Percentiles rank a stretch among this genome's conserved stretches.
phyloP scores from a whole-genome alignment of 768 basidiomycete species.

The Tylopilus intermedius region DNA sequence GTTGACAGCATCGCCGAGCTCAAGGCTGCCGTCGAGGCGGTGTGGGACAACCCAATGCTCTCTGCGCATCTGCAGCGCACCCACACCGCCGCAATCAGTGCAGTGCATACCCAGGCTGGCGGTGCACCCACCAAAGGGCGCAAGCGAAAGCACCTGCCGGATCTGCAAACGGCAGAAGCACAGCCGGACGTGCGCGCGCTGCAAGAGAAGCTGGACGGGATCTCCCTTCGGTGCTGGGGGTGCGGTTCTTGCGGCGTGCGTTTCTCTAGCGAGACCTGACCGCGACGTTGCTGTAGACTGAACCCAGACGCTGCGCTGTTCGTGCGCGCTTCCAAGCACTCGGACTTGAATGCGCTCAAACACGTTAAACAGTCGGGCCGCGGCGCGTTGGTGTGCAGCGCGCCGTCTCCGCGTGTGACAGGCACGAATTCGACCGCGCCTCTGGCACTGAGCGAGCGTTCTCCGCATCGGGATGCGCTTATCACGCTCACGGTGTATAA shows the following conservation, averaged over 20 bases:
- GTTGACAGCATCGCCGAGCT: conserved; percentile 51
- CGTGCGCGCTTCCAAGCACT: conserved; percentile 57
- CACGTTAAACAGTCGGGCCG: conserved; percentile 24
- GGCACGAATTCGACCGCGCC: background rate
- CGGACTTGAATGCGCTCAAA: conserved; percentile 59
- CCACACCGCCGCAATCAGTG: conserved; percentile 45
- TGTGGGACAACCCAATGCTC: conserved; percentile 52
- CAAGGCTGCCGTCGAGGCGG: conserved; percentile 36
- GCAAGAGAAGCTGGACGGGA: conserved; percentile 46
- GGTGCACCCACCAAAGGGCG: conserved; percentile 22
- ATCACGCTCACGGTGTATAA: conserved; percentile 59
- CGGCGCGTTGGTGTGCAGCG: conserved; percentile 27
- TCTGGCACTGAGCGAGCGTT: background rate
- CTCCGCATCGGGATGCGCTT: conserved; percentile 37
- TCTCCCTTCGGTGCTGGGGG: conserved; percentile 59
- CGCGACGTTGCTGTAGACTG: conserved; percentile 35
- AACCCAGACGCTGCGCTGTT: conserved; percentile 52
- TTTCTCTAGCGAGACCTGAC: background rate
- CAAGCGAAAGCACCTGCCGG: conserved; percentile 34
- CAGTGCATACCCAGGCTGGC: conserved; percentile 34
- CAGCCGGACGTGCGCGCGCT: conserved; percentile 44
- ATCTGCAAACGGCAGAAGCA: conserved; percentile 25
- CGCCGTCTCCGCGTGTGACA: background rate
- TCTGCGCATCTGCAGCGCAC: conserved; percentile 51
- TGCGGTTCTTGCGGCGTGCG: conserved; percentile 30